Evolutionary conservation across 768 basidiomycete genomes (phyloP), one percentile per base, ranked within the genome.

Genomic region (Imleria badia): DNA sequence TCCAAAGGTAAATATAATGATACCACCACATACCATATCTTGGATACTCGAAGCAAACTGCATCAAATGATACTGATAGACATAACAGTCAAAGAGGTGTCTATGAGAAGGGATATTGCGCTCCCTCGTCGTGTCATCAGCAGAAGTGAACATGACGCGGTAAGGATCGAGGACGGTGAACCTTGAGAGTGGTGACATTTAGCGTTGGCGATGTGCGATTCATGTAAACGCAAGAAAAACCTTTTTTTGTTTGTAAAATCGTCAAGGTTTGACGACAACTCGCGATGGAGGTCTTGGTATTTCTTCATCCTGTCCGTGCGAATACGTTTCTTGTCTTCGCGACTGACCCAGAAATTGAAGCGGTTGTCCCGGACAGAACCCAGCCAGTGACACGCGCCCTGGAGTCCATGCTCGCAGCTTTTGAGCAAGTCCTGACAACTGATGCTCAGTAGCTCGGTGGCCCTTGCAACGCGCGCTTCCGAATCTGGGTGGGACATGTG

Each of bases 51-150:
- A 51, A 4, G 71, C 63, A 54, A 79, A 76, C 13, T 65, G 69
- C 64, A 76, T 73, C 48, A 76, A 59, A 54, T 79, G 79, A 47
- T 73, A 78, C 56, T 91, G 86, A 63, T 87, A 89, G 33, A 88
- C 80, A 61, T 85, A 90, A 45, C 84, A 87, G 50, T 87, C 75
- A 60, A 91, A 91, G 6, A 91, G 72, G 63, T 84, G 82, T 36
- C 84, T 80, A 68, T 89, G 88, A 1, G 84, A 80, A 0, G 83
- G 82, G 12, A 77, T 69, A 4, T 79, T 77, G 20, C 71, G 54
- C 13, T 67, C 64, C 51, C 56, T 45, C 22, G 49, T 52, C 15
- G 55, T 49, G 45, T 67, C 70, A 54, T 67, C 67, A 22, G 56
- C 56, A 6, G 73, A 61, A 36, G 79, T 77, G 51, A 88, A 81